Conservation (phyloP, 2,329 filamentous ascomycete species). For the Nothopassalora personata region DNA sequence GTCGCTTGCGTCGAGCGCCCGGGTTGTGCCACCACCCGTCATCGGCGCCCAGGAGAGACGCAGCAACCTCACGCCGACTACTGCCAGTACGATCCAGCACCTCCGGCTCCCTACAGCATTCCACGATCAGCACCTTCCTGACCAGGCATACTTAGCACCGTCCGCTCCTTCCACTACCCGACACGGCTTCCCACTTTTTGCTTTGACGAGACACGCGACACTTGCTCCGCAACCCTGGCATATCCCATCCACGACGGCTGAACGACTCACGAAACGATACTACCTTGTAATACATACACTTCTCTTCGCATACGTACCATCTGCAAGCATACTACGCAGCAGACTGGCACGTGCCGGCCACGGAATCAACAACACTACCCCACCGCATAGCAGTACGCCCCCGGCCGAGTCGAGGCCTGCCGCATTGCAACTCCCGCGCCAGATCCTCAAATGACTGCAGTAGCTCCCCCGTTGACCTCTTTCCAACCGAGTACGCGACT, state of each 20-base stretch:
- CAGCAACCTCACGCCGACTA: not conserved
- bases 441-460: constrained; percentile 54
- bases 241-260: not conserved
- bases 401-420: not conserved
- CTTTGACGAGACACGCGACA: constrained; percentile 8
- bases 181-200: constrained; percentile 2
- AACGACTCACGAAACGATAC: constrained; percentile 2
- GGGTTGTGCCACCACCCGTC: not conserved
- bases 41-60: not conserved
- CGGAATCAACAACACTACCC: not conserved
- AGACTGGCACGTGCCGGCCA: constrained; percentile 5
- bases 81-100: not conserved
- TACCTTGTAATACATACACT: constrained; percentile 4
- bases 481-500: constrained; percentile 49
- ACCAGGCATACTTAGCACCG: not conserved
- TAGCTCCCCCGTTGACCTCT: constrained; percentile 56
- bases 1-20: not conserved
- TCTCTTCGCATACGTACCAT: not conserved
- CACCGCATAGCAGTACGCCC: not conserved
- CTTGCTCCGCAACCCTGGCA: not conserved
- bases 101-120: not conserved
- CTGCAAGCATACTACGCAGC: not conserved
- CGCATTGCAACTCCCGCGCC: constrained; percentile 5
- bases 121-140: not conserved
- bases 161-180: not conserved